Conservation (phyloP, 306 rosid species). For the Abrus precatorius region DNA sequence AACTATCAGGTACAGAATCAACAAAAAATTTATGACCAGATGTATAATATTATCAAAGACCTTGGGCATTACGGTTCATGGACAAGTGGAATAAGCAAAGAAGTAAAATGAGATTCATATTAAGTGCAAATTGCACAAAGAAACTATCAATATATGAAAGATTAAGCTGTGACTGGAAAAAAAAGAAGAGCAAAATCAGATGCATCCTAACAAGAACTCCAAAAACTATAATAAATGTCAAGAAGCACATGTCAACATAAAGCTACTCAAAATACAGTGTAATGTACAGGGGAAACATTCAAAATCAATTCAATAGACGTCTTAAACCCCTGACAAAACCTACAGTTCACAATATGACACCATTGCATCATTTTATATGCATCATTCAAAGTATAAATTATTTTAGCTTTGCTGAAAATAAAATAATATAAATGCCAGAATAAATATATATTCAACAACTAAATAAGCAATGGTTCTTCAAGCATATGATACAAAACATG, state of each 20-base stretch:
- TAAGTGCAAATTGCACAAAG: background rate
- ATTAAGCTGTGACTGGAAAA: background rate
- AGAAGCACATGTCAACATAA: background rate
- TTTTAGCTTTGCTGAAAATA: constrained; percentile 9
- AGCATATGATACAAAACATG: constrained; percentile 48
- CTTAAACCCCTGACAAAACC: background rate
- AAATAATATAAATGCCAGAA: background rate
- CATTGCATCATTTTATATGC: constrained; percentile 7
- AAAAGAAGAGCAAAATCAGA: constrained; percentile 28
- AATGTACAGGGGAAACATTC: background rate
- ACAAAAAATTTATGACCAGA: background rate
- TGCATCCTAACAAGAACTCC: background rate
- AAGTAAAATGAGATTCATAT: constrained; percentile 15
- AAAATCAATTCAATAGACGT: constrained; percentile 16
- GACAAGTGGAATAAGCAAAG: constrained; percentile 22
- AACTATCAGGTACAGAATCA: constrained; percentile 32
- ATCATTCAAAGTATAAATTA: constrained; percentile 11
- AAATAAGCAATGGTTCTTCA: constrained; percentile 37
- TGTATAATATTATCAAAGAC: constrained; percentile 18
- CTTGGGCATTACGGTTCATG: background rate
- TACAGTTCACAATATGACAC: background rate
- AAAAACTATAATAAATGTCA: background rate
- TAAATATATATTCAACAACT: background rate
- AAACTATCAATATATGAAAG: too few relatives aligned
- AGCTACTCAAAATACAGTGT: background rate